Conservation (phyloP, 768 basidiomycete species). For the Suillus alpinus region DNA sequence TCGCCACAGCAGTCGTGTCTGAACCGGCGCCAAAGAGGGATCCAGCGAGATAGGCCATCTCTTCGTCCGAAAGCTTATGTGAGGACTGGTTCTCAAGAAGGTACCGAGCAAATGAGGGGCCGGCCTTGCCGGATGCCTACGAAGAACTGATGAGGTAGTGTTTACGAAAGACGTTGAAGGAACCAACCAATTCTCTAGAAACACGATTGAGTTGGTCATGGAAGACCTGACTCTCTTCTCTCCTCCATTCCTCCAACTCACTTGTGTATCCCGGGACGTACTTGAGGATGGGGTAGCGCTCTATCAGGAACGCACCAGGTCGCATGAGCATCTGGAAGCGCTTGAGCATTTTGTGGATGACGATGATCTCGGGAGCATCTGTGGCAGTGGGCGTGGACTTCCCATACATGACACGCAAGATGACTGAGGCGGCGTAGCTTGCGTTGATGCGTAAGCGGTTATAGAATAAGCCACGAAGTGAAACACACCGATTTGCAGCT, state of each 20-base stretch:
- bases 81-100: slow-evolving; percentile 54
- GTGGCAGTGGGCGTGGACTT: slow-evolving; percentile 29
- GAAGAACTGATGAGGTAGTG: slow-evolving; percentile 12
- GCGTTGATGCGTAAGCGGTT: slow-evolving; percentile 15
- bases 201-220: slow-evolving; percentile 49
- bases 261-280: slow-evolving; percentile 63
- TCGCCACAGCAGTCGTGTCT: slow-evolving; percentile 61
- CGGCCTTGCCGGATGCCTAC: slow-evolving; percentile 22
- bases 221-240: slow-evolving; percentile 54
- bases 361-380: slow-evolving; percentile 29
- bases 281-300: slow-evolving; percentile 35
- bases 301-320: slow-evolving; percentile 34
- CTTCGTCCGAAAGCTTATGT: slow-evolving; percentile 52
- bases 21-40: slow-evolving; percentile 65
- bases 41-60: slow-evolving; percentile 62
- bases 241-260: slow-evolving; percentile 53
- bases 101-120: slow-evolving; percentile 51
- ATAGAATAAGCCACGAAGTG: slow-evolving; percentile 46
- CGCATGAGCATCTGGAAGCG: slow-evolving; percentile 35
- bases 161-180: background rate
- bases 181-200: slow-evolving; percentile 39
- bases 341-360: slow-evolving; percentile 30
- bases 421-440: slow-evolving; percentile 32
- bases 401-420: slow-evolving; percentile 33
- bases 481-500: slow-evolving; percentile 43